Conservation (phyloP, 495 filamentous ascomycete genomes). For the Tuber borchii region DNA sequence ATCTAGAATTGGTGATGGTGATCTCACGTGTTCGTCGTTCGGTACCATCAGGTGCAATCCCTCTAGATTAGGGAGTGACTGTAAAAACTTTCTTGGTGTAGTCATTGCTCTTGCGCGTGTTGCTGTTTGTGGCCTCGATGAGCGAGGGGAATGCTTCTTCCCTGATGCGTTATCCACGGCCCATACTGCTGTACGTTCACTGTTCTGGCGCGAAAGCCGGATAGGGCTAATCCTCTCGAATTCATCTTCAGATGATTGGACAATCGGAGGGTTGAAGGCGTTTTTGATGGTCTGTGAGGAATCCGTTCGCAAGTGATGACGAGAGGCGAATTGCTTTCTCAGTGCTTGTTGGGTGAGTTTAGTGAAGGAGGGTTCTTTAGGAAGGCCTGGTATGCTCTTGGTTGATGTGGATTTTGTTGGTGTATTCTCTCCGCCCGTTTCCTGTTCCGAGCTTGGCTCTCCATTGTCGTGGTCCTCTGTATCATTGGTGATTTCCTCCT, state of each 20-base stretch:
- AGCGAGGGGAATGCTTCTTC: constrained; percentile 44
- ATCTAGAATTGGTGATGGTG: constrained; percentile 19
- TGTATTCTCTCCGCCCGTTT: constrained; percentile 32
- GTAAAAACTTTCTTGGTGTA: constrained; percentile 50
- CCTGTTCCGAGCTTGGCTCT: constrained; percentile 5
- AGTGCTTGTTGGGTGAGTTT: constrained; percentile 14
- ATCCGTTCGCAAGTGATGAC: constrained; percentile 55
- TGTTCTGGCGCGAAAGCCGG: constrained; percentile 35
- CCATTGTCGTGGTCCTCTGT: constrained; percentile 14
- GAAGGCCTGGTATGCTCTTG: constrained; percentile 19
- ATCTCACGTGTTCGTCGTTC: constrained; percentile 41
- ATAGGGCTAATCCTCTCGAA: constrained; percentile 36
- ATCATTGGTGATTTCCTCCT: constrained; percentile 45
- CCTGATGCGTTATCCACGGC: constrained; percentile 48
- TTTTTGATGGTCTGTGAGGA: constrained; percentile 65
- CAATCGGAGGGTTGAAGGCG: constrained; percentile 55
- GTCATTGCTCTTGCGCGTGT: constrained; percentile 51
- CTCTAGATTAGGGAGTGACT: constrained; percentile 52
- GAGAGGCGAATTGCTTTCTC: constrained; percentile 39
- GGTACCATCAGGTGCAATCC: constrained; percentile 42
- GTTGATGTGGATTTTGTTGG: constrained; percentile 12
- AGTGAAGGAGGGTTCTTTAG: constrained; percentile 34
- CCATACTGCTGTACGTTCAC: constrained; percentile 46
- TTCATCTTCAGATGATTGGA: constrained; percentile 28
- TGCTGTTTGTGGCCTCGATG: constrained; percentile 43